Evolutionary conservation across 148 eudicot genomes (phyloP), one percentile per base, ranked within the genome.

Genomic region (Diospyros lotus): DNA sequence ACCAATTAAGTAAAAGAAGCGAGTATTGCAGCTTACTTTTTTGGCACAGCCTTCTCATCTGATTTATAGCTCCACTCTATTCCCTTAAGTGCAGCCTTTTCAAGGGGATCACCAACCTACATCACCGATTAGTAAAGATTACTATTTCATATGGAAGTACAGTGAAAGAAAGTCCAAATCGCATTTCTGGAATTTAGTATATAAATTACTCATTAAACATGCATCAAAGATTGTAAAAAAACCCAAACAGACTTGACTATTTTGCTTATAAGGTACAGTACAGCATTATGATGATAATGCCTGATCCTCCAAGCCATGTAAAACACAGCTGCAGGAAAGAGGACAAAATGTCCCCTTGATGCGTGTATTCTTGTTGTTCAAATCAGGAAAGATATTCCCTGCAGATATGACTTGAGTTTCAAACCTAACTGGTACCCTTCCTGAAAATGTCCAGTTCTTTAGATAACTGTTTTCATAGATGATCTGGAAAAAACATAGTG

Each of bases 21-120:
- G 13, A 64, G 64, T 39, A 10, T 17, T 14, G 56, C 39, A 67
- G 76, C 89, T 89, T 88, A 95, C 98, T 89, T 95, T 80, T 92
- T 95, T 44, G 97, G 97, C 87, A 92, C 84, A 66, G 98, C 96
- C 83, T 92, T 95, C 83, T 95, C 98, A 83, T 95, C 98, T 75
- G 97, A 92, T 87, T 89, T 95, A 82, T 95, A 95, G 40, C 81
- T 83, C 98, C 98, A 95, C 52, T 95, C 93, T 78, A 95, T 90
- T 70, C 98, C 98, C 82, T 88, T 87, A 4, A 95, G 85, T 58
- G 98, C 97, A 83, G 98, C 98, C 85, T 95, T 95, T 80, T 95
- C 98, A 77, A 95, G 94, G 80, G 98, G 98, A 88, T 95, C 98
- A 69, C 98, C 98, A 72, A 95, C 98, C 98, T 95, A 78, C 54